Evolutionary conservation across 208 protist genomes (phyloP).

Genomic region (Crithidia brevicula): DNA sequence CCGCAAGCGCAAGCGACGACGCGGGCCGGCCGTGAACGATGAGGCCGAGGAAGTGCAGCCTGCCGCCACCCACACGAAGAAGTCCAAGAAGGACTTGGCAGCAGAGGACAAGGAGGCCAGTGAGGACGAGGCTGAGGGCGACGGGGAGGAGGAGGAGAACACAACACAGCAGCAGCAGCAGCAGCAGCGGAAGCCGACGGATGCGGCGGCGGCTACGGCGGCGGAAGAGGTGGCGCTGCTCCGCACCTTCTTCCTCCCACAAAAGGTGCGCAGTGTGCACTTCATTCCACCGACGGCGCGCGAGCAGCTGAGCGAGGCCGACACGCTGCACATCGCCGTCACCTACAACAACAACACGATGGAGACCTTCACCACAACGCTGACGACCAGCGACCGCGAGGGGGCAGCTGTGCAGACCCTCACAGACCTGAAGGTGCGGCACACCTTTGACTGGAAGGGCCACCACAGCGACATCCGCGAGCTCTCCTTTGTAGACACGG

Average conservation of each 20-base stretch:
- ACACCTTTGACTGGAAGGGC: constrained; percentile 59
- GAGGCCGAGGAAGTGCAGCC: constrained; percentile 6
- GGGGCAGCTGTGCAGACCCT: constrained; percentile 66
- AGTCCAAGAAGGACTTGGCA: constrained; percentile 22
- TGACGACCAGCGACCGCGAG: constrained; percentile 64
- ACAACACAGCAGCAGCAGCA: not conserved
- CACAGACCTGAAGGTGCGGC: constrained; percentile 62
- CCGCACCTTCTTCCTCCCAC: constrained; percentile 78
- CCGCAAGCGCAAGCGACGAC: constrained; percentile 77
- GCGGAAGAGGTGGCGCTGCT: constrained; percentile 73
- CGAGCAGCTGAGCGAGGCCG: constrained; percentile 36
- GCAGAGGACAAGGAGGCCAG: constrained; percentile 8
- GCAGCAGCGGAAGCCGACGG: constrained; percentile 9
- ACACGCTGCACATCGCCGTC: constrained; percentile 79
- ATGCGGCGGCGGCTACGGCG: constrained; percentile 37
- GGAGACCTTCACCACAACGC: constrained; percentile 68
- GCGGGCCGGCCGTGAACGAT: constrained; percentile 3
- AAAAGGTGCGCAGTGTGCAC: constrained; percentile 81
- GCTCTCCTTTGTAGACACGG: constrained; percentile 81
- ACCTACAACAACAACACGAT: constrained; percentile 87
- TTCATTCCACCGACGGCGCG: constrained; percentile 62
- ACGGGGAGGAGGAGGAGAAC: constrained; percentile 17
- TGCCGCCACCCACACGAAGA: constrained; percentile 5
- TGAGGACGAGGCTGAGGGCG: constrained; percentile 28
- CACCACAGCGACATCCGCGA: constrained; percentile 81